Evolutionary conservation across 2,329 filamentous ascomycete species (phyloP).

Genomic region (Nemania sp.): DNA sequence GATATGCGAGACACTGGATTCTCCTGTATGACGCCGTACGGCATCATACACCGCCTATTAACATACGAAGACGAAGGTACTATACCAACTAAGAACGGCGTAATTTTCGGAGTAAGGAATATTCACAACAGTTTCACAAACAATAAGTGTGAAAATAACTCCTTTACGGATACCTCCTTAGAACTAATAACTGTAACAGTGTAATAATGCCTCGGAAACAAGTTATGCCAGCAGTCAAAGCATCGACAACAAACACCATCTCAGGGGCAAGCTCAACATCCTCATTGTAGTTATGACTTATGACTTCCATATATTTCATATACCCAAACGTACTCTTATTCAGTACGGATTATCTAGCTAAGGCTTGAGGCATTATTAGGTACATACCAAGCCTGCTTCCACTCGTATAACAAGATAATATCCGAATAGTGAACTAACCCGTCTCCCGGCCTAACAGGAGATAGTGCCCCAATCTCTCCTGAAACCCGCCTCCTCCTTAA

Average conservation of each 20-base stretch:
- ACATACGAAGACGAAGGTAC: not conserved
- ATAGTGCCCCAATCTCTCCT: not conserved
- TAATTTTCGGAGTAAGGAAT: not conserved
- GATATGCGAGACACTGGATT: not conserved
- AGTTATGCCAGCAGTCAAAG: not conserved
- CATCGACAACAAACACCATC: not conserved
- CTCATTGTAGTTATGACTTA: no score
- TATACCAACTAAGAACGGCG: no score
- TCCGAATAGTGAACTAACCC: slow-evolving; percentile 5
- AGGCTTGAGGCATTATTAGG: not conserved
- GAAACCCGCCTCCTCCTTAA: not conserved
- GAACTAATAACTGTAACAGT: no score
- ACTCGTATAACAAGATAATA: no score
- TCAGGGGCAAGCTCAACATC: not conserved
- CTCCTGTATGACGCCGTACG: not conserved
- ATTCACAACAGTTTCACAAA: not conserved
- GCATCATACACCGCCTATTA: not conserved
- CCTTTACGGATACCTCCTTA: no score
- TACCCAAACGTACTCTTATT: not conserved
- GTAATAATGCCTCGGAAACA: not conserved
- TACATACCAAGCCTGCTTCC: not conserved
- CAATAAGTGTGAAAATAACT: not conserved
- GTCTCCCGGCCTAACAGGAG: not conserved
- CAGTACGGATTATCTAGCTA: not conserved
- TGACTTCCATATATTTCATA: not conserved